Base-by-base conservation (phyloP, 2,329 filamentous ascomycete species). In the Phyllosticta citriasiana region DNA sequence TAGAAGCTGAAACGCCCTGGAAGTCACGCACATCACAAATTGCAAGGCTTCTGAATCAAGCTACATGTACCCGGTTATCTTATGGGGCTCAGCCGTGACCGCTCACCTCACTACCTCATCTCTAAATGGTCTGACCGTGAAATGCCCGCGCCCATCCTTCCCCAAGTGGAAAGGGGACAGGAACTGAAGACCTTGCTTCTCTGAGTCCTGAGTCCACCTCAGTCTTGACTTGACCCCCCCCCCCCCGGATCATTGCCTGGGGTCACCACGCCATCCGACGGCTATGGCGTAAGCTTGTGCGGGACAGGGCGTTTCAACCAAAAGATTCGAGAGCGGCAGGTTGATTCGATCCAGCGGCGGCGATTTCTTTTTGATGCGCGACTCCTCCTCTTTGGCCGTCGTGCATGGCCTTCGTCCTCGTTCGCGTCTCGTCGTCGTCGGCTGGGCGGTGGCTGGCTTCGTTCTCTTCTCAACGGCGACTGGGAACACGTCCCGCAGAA, bases 31-130 rank as follows among this genome's bases (percentile, higher is more conserved):
- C 60, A 62, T 53, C 60, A 62, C 55, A 62, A 62, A 62, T 62
- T 62, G 55, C 60, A 62, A 62, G 60, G 60, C 60, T 57, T 62
- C 60, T 62, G 60, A 62, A 62, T 62, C 60, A 62, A 62, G 60
- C 60, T 57, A 9, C 33, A 40, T 9, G 33, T 40, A 53, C 60
- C 59, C 55, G 56, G 60, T 55, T 55, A 62, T 62, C 60, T 62
- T n/a, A 52, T 61, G 60, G 60, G 60, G 60, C 60, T 57, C 60
- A 61, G 55, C 60, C 50, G 60, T 61, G 60, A 61, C 55, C 60
- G 60, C 60, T 53, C 60, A 55, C 19, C 19, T 22, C 19, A 22
- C 19, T 22, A 22, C 19, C 19, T 22, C 19, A 22, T 22, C 19
- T 22, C 19, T 22, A 22, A 22, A 22, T 22, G 19, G 19, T 61